Evolutionary conservation across 352 stramenopile species (phyloP).

Genomic region (Phytophthora idaei): DNA sequence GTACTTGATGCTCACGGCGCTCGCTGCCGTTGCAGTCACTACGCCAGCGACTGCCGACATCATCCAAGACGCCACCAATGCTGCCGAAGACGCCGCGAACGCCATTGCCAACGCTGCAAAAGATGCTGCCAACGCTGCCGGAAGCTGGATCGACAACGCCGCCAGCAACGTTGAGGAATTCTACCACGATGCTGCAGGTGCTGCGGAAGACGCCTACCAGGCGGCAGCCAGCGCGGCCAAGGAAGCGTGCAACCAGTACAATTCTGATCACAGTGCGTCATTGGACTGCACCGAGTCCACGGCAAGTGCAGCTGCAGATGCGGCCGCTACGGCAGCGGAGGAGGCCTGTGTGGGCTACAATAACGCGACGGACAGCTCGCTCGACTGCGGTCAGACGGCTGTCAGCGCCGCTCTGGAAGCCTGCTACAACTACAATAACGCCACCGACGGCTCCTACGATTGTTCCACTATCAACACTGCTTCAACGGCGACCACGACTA

Average conservation of each 20-base stretch:
- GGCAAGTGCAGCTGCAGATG: slow-evolving; percentile 26
- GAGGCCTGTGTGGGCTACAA: slow-evolving; percentile 27
- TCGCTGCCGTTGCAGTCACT: slow-evolving; percentile 15
- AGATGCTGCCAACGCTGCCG: slow-evolving; percentile 24
- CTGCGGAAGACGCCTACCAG: slow-evolving; percentile 26
- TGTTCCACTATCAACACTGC: slow-evolving; percentile 19
- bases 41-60: slow-evolving; percentile 17
- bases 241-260: slow-evolving; percentile 27
- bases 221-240: slow-evolving; percentile 22
- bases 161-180: slow-evolving; percentile 31
- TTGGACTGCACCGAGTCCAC: slow-evolving; percentile 28
- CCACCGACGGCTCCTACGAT: slow-evolving; percentile 28
- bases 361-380: slow-evolving; percentile 25
- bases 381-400: slow-evolving; percentile 27
- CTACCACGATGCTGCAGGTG: slow-evolving; percentile 25
- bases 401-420: slow-evolving; percentile 22
- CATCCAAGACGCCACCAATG: slow-evolving; percentile 27
- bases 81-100: slow-evolving; percentile 29
- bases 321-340: slow-evolving; percentile 20
- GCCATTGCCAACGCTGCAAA: slow-evolving; percentile 15
- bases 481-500: slow-evolving; percentile 5
- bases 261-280: slow-evolving; percentile 21
- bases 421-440: slow-evolving; percentile 34
- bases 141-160: slow-evolving; percentile 32
- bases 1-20: slow-evolving; percentile 14